Evolutionary conservation across 2,329 filamentous ascomycete species (phyloP).

Genomic region (Botryotinia calthae): DNA sequence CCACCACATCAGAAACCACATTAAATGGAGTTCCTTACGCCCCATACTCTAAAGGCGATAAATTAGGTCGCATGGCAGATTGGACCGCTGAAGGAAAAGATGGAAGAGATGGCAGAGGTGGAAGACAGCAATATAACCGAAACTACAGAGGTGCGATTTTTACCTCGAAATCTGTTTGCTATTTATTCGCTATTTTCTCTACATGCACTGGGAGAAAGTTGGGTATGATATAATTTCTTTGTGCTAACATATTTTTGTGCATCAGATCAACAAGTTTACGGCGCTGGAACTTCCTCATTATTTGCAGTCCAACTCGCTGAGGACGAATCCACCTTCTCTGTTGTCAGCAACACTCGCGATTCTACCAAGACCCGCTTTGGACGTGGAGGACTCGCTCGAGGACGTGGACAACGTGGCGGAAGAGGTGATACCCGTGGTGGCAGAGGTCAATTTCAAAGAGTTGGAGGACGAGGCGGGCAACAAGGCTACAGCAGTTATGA

Average conservation of each 20-base stretch:
- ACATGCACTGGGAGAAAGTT: slow-evolving; percentile 18
- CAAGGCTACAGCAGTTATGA: slow-evolving; percentile 65
- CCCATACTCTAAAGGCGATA: slow-evolving; percentile 97
- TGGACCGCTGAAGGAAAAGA: slow-evolving; percentile 94
- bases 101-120: slow-evolving; percentile 65
- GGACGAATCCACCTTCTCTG: slow-evolving; percentile 96
- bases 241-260: slow-evolving; percentile 22
- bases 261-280: slow-evolving; percentile 93
- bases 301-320: slow-evolving; percentile 91
- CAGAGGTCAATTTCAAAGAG: slow-evolving; percentile 64
- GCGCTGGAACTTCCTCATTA: slow-evolving; percentile 77
- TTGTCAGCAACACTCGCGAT: slow-evolving; percentile 92
- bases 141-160: slow-evolving; percentile 76
- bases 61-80: slow-evolving; percentile 98
- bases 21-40: slow-evolving; percentile 95
- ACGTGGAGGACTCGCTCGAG: slow-evolving; percentile 86
- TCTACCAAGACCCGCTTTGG: slow-evolving; percentile 83
- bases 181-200: slow-evolving; percentile 23
- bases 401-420: slow-evolving; percentile 68
- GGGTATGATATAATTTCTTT: slow-evolving; percentile 1
- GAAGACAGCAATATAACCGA: slow-evolving; percentile 84
- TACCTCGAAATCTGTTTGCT: slow-evolving; percentile 23
- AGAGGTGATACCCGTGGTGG: slow-evolving; percentile 66
- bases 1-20: slow-evolving; percentile 78
- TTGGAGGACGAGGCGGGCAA: slow-evolving; percentile 66